Base-by-base conservation (phyloP, 139 green algal genomes). In the Tetraselmis chui region DNA sequence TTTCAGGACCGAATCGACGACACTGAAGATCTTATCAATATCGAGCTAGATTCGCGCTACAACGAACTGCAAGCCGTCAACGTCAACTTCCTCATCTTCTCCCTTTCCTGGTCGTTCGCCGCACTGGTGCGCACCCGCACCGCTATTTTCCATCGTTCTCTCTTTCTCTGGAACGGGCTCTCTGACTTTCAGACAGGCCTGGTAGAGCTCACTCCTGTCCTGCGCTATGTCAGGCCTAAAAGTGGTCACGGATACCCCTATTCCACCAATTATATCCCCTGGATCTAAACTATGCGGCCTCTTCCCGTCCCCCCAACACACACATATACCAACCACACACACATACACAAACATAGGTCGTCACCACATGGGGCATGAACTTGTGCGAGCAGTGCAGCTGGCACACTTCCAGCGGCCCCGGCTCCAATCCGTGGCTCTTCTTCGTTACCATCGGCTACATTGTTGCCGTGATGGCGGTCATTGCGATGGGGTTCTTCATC, bases 21-120 rank as follows among this genome's bases (percentile, higher is more conserved):
- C 79, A 83, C 79, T n/a, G 79, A 83, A 31, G 79, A 83, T 22
- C 59, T 83, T 2, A 83, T 83, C 79, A 83, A 83, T 31, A 83
- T 83, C 26, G 79, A 83, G 58, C 59, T 83, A 2, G 59, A 83
- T 28, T 58, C 31, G 30, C 58, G 74, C 58, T 45, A 45, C 26
- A 83, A 83, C 79, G 29, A 83, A 31, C 79, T 83, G 58, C 30
- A 76, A 2, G 29, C 29, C 28, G 30, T 83, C n/a, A 45, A 83
- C 30, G 76, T 79, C 76, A 79, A 45, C 29, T 79, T 79, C 29
- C 29, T 31, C 29, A 79, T 31, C 29, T 79, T 79, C 76, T 45
- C 76, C 11, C 29, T 79, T 18, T 31, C 29, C 29, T 79, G 29
- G 29, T 31, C 29, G 11, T 79, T 79, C 29, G 18, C 29, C 11